A percentile compares a stretch with the other conserved stretches of the same genome.
Evolutionary conservation across 2,329 filamentous ascomycete genomes (phyloP).

Genomic region (Mycocentrospora acerina): DNA sequence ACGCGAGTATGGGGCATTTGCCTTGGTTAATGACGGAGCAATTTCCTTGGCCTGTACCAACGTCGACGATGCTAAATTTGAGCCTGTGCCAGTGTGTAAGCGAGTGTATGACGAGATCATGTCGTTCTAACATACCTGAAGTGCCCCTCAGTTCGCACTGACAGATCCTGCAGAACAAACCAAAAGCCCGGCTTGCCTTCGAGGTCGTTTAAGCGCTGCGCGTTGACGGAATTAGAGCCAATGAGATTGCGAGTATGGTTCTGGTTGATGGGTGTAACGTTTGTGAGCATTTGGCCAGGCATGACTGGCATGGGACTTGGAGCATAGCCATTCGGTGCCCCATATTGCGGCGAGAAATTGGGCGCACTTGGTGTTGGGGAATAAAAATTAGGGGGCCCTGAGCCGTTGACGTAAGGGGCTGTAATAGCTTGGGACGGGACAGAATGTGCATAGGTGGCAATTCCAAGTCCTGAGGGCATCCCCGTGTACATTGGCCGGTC

Average conservation of each 20-base stretch:
- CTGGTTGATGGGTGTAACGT: constrained; percentile 50
- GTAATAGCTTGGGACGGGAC: constrained; percentile 5
- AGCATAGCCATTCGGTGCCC: constrained; percentile 8
- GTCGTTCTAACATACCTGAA: constrained; percentile 68
- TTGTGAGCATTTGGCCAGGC: constrained; percentile 11
- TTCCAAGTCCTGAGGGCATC: constrained; percentile 25
- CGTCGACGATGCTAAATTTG: constrained; percentile 80
- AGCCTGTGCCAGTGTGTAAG: constrained; percentile 47
- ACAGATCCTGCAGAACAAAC: constrained; percentile 95
- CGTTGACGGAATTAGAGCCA: constrained; percentile 85
- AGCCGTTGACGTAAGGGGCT: constrained; percentile 2
- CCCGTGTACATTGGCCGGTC: constrained; percentile 35
- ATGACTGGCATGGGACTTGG: constrained; percentile 10
- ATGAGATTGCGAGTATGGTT: constrained; percentile 92
- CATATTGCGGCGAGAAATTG: constrained; percentile 6
- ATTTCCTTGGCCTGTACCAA: constrained; percentile 58
- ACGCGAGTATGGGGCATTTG: constrained; percentile 78
- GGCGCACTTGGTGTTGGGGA: too few relatives aligned
- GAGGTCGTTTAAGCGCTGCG: constrained; percentile 77
- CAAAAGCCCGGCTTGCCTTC: constrained; percentile 84
- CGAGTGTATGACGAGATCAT: background rate
- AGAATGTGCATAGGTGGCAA: constrained; percentile 45
- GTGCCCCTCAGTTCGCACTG: constrained; percentile 85
- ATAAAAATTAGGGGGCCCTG: background rate
- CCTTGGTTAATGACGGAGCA: constrained; percentile 69